phyloP scores from a whole-genome alignment of 805 yeast species.

The Candida morakotiae region DNA sequence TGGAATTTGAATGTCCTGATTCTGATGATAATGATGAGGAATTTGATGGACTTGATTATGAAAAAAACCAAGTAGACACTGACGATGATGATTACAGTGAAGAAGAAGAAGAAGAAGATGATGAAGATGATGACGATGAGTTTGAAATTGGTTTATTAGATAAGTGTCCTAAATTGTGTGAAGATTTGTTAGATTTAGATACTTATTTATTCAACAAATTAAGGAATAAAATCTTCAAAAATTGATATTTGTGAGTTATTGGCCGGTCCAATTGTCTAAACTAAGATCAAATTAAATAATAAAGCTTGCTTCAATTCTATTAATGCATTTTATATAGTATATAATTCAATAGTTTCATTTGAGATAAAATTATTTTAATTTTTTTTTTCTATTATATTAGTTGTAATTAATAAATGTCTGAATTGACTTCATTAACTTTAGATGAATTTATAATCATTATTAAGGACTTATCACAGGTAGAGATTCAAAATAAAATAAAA shows the following conservation, averaged over 20 bases:
- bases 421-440: slow-evolving; percentile 7
- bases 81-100: not conserved
- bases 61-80: not conserved
- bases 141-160: slow-evolving; percentile 5
- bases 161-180: slow-evolving; percentile 5
- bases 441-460: slow-evolving; percentile 50
- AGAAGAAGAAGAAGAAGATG: not conserved
- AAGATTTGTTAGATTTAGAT: slow-evolving; percentile 3
- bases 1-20: not conserved
- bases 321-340: too few species aligned
- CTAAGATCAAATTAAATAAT: not conserved
- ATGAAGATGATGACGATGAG: not conserved
- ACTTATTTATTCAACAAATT: slow-evolving; percentile 1
- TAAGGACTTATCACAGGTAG: slow-evolving; percentile 47
- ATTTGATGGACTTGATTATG: not conserved
- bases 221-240: not conserved
- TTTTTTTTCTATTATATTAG: not conserved
- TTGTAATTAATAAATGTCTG: not conserved
- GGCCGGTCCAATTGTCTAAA: slow-evolving; percentile 4
- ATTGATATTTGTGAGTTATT: not conserved
- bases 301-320: not conserved
- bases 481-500: slow-evolving; percentile 12
- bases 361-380: too few species aligned
- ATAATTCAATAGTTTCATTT: too few species aligned
- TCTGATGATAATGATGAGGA: not conserved